phyloP scores from a whole-genome alignment of 177 flowering plant genomes.

The Tripterygium wilfordii region DNA sequence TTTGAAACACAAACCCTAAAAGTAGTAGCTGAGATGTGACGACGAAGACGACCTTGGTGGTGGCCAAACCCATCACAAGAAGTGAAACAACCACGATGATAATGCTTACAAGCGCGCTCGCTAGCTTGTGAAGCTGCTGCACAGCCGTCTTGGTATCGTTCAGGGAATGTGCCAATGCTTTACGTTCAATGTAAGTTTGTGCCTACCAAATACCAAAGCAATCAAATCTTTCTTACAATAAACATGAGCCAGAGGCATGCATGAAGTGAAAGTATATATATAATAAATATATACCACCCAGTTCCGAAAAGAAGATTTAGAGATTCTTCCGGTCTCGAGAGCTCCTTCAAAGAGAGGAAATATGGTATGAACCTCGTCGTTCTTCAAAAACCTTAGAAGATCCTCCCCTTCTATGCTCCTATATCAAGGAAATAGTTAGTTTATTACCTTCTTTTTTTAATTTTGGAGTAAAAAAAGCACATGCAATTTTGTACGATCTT shows the following conservation, averaged over 20 bases:
- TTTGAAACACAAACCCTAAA: slow-evolving; percentile 15
- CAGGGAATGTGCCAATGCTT: slow-evolving; percentile 13
- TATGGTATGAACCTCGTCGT: slow-evolving; percentile 9
- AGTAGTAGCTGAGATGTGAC: slow-evolving; percentile 18
- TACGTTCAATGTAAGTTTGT: slow-evolving; percentile 9
- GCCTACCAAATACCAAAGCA: slow-evolving; percentile 3
- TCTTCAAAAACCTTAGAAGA: slow-evolving; percentile 9
- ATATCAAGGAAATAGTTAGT: background rate
- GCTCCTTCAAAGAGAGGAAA: slow-evolving; percentile 16
- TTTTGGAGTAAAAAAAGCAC: no score
- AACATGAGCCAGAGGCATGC: no score
- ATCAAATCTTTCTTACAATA: no score
- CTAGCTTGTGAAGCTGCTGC: slow-evolving; percentile 15
- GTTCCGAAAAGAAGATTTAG: slow-evolving; percentile 7
- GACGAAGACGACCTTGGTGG: slow-evolving; percentile 9
- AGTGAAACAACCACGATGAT: slow-evolving; percentile 7
- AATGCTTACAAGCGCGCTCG: slow-evolving; percentile 5
- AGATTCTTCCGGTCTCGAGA: slow-evolving; percentile 9
- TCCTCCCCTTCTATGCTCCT: slow-evolving; percentile 18
- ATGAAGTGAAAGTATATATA: no score
- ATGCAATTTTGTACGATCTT: no score
- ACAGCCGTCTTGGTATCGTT: slow-evolving; percentile 24
- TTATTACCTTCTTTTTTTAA: no score
- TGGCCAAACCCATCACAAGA: slow-evolving; percentile 15
- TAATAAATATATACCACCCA: slow-evolving; percentile 16